A percentile compares a stretch with the other conserved stretches of the same genome.
Conservation (phyloP, 1,284 basidiomycete genomes). For the Ustanciosporium gigantosporum region DNA sequence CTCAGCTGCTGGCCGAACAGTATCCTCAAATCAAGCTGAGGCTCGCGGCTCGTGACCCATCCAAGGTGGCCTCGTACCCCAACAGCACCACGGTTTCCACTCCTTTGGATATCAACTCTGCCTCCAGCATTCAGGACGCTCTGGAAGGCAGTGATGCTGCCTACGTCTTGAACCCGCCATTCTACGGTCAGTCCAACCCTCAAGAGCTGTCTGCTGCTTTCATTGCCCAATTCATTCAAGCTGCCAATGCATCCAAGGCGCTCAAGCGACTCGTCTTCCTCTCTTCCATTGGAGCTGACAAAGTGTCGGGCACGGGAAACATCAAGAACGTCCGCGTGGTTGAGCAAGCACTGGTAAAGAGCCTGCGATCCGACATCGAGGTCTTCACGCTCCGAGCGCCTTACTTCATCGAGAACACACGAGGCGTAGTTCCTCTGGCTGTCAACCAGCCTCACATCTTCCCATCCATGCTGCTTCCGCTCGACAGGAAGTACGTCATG, state of each 20-base stretch:
- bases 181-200: slow-evolving; percentile 3
- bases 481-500: slow-evolving; percentile 5
- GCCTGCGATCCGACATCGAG: slow-evolving; percentile 11
- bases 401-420: slow-evolving; percentile 11
- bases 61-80: slow-evolving; percentile 4
- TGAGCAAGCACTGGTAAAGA: slow-evolving; percentile 6
- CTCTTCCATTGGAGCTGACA: slow-evolving; percentile 13
- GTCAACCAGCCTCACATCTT: slow-evolving; percentile 16
- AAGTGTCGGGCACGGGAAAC: slow-evolving; percentile 4
- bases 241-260: slow-evolving; percentile 7
- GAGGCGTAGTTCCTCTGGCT: slow-evolving; percentile 5
- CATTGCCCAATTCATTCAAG: slow-evolving; percentile 4
- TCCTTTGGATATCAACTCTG: slow-evolving; percentile 4
- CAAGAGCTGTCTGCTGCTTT: slow-evolving; percentile 2
- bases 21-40: slow-evolving; percentile 10
- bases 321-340: slow-evolving; percentile 9
- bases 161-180: slow-evolving; percentile 19
- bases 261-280: slow-evolving; percentile 20
- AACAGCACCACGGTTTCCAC: slow-evolving; percentile 8
- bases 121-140: slow-evolving; percentile 9
- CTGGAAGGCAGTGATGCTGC: slow-evolving; percentile 16
- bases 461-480: slow-evolving; percentile 13
- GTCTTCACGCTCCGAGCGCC: slow-evolving; percentile 3
- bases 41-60: slow-evolving; percentile 10
- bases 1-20: slow-evolving; percentile 7